Conservation (phyloP, 208 protist genomes). For the Acanthamoeba polyphaga region DNA sequence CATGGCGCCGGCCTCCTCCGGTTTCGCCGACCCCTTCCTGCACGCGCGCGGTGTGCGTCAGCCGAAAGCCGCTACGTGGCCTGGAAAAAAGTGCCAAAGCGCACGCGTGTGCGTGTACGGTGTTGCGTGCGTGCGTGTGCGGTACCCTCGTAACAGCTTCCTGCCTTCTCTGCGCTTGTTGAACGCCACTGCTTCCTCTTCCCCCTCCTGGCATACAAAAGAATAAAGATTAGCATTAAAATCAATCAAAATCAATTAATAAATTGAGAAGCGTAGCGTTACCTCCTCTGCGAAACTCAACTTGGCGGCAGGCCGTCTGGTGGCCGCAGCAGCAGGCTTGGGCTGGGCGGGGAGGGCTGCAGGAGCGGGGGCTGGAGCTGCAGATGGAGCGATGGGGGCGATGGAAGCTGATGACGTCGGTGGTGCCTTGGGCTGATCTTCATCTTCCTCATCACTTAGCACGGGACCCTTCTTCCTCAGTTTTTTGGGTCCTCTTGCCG, state of each 20-base stretch:
- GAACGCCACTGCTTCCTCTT: not conserved
- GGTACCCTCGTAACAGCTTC: slow-evolving; percentile 17
- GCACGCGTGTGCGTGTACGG: no score
- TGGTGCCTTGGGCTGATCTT: not conserved
- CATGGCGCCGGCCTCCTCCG: not conserved
- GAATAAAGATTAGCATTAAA: not conserved
- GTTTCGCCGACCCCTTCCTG: not conserved
- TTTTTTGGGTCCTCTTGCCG: slow-evolving; percentile 12
- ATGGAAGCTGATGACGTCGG: not conserved
- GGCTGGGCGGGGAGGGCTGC: not conserved
- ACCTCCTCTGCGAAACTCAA: slow-evolving; percentile 52
- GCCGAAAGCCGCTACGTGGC: not conserved
- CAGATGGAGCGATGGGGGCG: not conserved
- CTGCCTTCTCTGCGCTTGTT: slow-evolving; percentile 13
- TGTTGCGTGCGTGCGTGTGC: not conserved
- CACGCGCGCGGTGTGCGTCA: not conserved
- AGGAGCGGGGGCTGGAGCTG: not conserved
- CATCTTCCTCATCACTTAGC: slow-evolving; percentile 50
- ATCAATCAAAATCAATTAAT: not conserved
- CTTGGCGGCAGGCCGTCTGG: slow-evolving; percentile 31
- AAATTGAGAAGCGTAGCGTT: not conserved
- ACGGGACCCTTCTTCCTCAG: slow-evolving; percentile 57
- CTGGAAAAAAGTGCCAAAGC: no score
- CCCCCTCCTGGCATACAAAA: not conserved
- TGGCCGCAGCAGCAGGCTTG: slow-evolving; percentile 9